Conservation (phyloP, 768 basidiomycete genomes). For the Epithele typhae region DNA sequence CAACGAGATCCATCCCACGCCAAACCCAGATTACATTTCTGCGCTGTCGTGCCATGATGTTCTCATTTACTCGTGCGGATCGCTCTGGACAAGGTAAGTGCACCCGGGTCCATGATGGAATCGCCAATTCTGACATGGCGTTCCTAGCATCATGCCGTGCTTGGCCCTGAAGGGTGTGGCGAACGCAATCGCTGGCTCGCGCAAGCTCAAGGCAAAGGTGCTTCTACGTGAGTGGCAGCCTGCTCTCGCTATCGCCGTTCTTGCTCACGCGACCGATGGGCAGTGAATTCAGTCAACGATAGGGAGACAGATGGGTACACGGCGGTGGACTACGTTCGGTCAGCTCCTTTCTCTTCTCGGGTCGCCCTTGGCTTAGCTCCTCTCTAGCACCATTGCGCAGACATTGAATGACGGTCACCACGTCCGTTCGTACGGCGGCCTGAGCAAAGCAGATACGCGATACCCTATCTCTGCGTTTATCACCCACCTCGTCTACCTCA, state of each 20-base stretch:
- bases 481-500: conserved; percentile 79
- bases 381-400: conserved; percentile 55
- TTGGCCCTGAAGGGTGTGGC: conserved; percentile 81
- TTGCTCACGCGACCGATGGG: too few species aligned
- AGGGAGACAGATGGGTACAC: conserved; percentile 85
- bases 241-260: conserved; percentile 2
- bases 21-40: conserved; percentile 76
- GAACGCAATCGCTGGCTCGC: conserved; percentile 69
- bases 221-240: conserved; percentile 60
- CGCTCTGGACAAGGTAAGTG: conserved; percentile 89
- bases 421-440: conserved; percentile 41
- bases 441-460: conserved; percentile 54
- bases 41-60: conserved; percentile 57
- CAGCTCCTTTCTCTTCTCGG: conserved; percentile 17
- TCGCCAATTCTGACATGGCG: neutral
- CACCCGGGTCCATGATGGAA: neutral
- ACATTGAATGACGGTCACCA: conserved; percentile 66
- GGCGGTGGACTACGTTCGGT: conserved; percentile 82
- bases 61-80: conserved; percentile 90
- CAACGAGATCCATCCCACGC: conserved; percentile 85
- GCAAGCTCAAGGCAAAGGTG: conserved; percentile 70
- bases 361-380: neutral
- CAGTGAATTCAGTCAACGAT: conserved; percentile 88
- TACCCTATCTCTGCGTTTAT: conserved; percentile 80
- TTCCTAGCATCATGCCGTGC: conserved; percentile 82